Evolutionary conservation across 176 grass and related monocot genomes (phyloP).

Genomic region (Zea luxurians): DNA sequence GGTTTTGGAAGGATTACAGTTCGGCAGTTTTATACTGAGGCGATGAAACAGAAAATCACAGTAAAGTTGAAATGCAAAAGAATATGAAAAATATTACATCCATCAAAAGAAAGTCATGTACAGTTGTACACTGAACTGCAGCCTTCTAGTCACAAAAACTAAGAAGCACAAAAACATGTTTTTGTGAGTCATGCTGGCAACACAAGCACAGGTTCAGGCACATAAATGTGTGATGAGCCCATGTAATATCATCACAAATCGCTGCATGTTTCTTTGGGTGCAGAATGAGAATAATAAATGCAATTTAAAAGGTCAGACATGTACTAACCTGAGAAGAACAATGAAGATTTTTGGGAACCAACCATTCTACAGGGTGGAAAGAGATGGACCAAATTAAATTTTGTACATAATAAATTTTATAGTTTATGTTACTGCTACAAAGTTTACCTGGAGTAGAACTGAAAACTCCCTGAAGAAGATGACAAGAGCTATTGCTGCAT

Average conservation of each 20-base stretch:
- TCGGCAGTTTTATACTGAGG: background rate
- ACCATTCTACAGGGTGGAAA: slow-evolving; percentile 37
- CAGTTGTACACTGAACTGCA: background rate
- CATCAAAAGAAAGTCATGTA: slow-evolving; percentile 3
- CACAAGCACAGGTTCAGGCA: background rate
- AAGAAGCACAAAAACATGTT: background rate
- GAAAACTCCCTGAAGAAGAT: slow-evolving; percentile 55
- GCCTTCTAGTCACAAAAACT: background rate
- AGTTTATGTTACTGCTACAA: slow-evolving; percentile 2
- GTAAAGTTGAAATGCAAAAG: background rate
- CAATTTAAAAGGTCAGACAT: slow-evolving; percentile 17
- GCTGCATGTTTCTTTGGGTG: background rate
- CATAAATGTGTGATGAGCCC: slow-evolving; percentile 10
- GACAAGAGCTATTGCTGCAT: slow-evolving; percentile 61
- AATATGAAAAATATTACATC: background rate
- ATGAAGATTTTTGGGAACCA: slow-evolving; percentile 57
- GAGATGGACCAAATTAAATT: slow-evolving; percentile 19
- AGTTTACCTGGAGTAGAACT: slow-evolving; percentile 47
- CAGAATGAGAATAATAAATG: slow-evolving; percentile 7
- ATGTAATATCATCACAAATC: slow-evolving; percentile 13
- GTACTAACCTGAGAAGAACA: slow-evolving; percentile 58
- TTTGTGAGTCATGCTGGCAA: background rate
- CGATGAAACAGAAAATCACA: background rate
- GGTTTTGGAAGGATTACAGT: background rate
- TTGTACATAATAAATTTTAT: background rate